Evolutionary conservation across 129 eudicot genomes (phyloP), one percentile per base, ranked within the genome.

Genomic region (Silybum marianum): DNA sequence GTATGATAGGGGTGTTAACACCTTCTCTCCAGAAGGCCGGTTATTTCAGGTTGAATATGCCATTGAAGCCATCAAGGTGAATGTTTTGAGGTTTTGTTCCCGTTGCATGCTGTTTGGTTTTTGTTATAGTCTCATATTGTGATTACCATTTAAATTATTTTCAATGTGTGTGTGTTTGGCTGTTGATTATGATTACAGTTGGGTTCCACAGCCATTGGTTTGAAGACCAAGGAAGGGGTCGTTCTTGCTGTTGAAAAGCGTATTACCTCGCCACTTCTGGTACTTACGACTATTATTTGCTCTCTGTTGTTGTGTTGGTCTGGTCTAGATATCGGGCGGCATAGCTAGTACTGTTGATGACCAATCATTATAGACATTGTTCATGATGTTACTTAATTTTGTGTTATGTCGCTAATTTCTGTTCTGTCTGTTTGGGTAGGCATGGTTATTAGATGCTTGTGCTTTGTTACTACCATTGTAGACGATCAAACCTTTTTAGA

Each of bases 21-120:
- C 98, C 68, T 92, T 95, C 89, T 95, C 98, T 21, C 98, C 97
- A 0, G 98, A 95, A 90, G 98, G 98, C 25, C 86, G 98, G 28
- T 84, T 95, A 90, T 95, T 95, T 85, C 97, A 95, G 86, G 98
- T 95, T 65, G 98, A 95, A 74, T 95, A 92, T 84, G 98, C 98
- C 23, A 95, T 95, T 87, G 98, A 95, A 75, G 98, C 97, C 66
- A 94, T 94, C 77, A 92, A 90, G 97, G 97, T 94, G 72, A 54
- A 2, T 69, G 19, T 42, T 24, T n/a, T 51, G 2, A 11, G 0
- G 28, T 19, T 28, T 18, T 71, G 10, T 19, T n/a, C 23, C 34
- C 21, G 11, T 32, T 54, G 22, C 19, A 7, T 18, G 18, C 18
- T 54, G 22, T 6, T 54, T 54, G n/a, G 3, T 18, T 16, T 36